Evolutionary conservation across 1,284 basidiomycete species (phyloP).

Genomic region (Xanthoconium separans): DNA sequence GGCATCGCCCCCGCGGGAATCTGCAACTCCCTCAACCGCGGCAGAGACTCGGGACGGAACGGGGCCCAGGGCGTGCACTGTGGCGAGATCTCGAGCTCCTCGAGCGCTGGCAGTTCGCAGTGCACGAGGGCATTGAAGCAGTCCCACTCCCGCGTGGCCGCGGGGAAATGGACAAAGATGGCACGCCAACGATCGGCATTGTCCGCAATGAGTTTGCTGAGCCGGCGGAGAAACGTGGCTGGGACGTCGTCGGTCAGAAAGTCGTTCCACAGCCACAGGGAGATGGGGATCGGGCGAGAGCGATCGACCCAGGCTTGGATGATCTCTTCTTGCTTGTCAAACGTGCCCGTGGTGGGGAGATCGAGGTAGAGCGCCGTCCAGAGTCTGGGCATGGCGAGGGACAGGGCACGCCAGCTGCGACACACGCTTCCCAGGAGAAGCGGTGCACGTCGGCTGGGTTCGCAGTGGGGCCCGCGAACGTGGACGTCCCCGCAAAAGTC

Average conservation of each 20-base stretch:
- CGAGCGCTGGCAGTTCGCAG: constrained; percentile 25
- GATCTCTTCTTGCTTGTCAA: constrained; percentile 27
- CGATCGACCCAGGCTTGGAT: constrained; percentile 28
- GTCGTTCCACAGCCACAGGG: constrained; percentile 32
- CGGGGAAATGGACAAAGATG: constrained; percentile 31
- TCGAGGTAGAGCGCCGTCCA: constrained; percentile 34
- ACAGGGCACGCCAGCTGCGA: constrained; percentile 29
- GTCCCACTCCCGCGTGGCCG: constrained; percentile 29
- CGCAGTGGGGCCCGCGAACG: constrained; percentile 29
- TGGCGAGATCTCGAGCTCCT: constrained; percentile 33
- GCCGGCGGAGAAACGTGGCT: constrained; percentile 23
- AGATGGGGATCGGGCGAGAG: constrained; percentile 24
- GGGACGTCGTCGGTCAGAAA: constrained; percentile 33
- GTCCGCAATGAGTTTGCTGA: constrained; percentile 19
- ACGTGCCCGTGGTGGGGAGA: constrained; percentile 23
- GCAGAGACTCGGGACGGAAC: constrained; percentile 28
- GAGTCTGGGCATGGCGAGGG: constrained; percentile 29
- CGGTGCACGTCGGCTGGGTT: constrained; percentile 29
- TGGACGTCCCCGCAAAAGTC: constrained; percentile 32
- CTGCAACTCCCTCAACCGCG: constrained; percentile 26
- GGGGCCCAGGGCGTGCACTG: constrained; percentile 33
- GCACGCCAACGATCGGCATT: constrained; percentile 31
- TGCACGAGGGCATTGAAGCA: constrained; percentile 24
- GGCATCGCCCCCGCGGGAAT: constrained; percentile 31
- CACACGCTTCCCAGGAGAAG: constrained; percentile 29